Evolutionary conservation across 129 eudicot species (phyloP).

Genomic region (Flaveria robusta): DNA sequence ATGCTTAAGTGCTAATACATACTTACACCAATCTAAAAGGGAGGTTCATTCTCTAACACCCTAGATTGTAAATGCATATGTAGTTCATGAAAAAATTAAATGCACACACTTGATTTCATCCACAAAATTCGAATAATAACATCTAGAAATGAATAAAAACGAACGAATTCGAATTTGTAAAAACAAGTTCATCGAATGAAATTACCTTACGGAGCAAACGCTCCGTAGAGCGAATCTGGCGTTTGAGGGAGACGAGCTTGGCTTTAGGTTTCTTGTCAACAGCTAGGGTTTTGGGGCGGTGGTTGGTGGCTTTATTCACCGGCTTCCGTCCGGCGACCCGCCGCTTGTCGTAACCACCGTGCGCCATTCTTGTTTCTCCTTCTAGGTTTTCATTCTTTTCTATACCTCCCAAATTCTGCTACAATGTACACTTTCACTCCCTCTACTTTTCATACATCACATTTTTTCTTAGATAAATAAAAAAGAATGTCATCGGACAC

Average conservation of each 20-base stretch:
- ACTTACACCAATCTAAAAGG: constrained; percentile 2
- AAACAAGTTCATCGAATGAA: neutral
- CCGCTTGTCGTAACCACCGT: constrained; percentile 75
- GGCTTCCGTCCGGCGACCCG: constrained; percentile 58
- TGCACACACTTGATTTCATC: neutral
- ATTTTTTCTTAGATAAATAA: too few species aligned
- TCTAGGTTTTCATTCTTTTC: constrained; percentile 23
- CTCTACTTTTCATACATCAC: neutral
- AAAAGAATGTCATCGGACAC: too few species aligned
- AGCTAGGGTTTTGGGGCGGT: constrained; percentile 55
- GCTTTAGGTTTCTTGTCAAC: constrained; percentile 64
- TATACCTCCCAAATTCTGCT: constrained; percentile 15
- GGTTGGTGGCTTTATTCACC: constrained; percentile 38
- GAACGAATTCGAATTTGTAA: neutral
- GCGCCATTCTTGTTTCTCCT: constrained; percentile 52
- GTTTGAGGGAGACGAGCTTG: constrained; percentile 64
- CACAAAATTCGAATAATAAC: neutral
- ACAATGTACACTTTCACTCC: neutral
- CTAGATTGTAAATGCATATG: neutral
- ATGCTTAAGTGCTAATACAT: neutral
- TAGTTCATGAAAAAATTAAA: neutral
- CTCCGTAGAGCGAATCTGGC: constrained; percentile 84
- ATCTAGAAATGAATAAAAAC: neutral
- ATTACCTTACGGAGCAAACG: constrained; percentile 78
- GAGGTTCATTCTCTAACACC: neutral